Evolutionary conservation across 345 rosid genomes (phyloP), one percentile per base, ranked within the genome.

Genomic region (Moricandia arvensis): DNA sequence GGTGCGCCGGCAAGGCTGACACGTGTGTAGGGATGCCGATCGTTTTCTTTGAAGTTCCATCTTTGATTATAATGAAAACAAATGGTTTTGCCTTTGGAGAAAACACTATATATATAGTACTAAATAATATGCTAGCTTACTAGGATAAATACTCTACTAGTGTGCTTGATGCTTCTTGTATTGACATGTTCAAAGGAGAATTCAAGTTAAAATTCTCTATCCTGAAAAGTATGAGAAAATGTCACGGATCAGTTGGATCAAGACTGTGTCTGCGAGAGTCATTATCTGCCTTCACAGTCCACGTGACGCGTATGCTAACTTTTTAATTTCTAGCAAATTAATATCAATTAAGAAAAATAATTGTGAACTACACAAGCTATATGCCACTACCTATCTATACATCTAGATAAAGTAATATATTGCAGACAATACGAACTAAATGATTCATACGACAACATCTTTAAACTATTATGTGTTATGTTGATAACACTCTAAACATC

Each of bases 21-120:
- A 66, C 15, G 83, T 76, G 87, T 82, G 71, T 37, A 90, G 86
- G 8, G 79, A 81, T 62, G 82, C 71, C 15, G 61, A 57, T n/a
- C 16, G 17, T 27, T 59, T 59, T 59, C 35, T 59, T 5, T 29
- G 18, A 29, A 10, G 37, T 59, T 59, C 12, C 38, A 59, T 59
- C 11, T 59, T 6, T 26, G 11, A 57, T n/a, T n/a, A 13, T 18
- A 3, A 1, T 26, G 6, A 49, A 13, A 58, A 37, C 26, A 66
- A 66, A 66, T 66, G 21, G 41, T 33, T 16, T 29, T n/a, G n/a
- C n/a, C n/a, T n/a, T n/a, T 31, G 35, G 59, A 67, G 67, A 33
- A 31, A 30, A 59, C n/a, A 59, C 5, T 59, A 13, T 13, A 26
- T 59, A 59, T 59, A 26, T 24, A 59, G 38, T 30, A 59, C 18